Evolutionary conservation across 1,284 basidiomycete species (phyloP).

Genomic region (Fistulinella staudtii): DNA sequence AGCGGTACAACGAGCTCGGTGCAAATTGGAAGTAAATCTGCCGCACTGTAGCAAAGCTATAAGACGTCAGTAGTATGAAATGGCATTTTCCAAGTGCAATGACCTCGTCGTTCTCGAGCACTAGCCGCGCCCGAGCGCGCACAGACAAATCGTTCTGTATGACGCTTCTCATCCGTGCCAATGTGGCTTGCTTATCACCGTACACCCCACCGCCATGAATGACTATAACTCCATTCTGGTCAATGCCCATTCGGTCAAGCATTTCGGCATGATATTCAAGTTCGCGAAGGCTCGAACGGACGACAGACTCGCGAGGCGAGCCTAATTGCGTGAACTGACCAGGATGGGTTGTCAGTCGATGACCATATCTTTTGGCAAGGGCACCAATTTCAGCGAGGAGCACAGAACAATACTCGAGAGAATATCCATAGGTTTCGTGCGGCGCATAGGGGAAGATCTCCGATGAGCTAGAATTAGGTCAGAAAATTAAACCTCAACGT

Average conservation of each 20-base stretch:
- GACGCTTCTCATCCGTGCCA: constrained; percentile 71
- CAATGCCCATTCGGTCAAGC: constrained; percentile 79
- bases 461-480: constrained; percentile 47
- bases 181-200: constrained; percentile 69
- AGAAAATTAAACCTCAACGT: neutral
- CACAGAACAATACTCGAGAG: constrained; percentile 52
- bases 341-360: constrained; percentile 84
- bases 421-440: constrained; percentile 77
- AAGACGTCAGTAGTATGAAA: neutral
- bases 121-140: constrained; percentile 68
- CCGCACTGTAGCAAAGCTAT: constrained; percentile 83
- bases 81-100: constrained; percentile 2
- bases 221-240: constrained; percentile 74
- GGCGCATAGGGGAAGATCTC: constrained; percentile 93
- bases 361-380: constrained; percentile 73
- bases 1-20: constrained; percentile 80
- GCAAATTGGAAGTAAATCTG: constrained; percentile 81
- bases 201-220: constrained; percentile 82
- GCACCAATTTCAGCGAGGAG: constrained; percentile 58
- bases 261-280: constrained; percentile 83
- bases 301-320: constrained; percentile 69
- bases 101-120: constrained; percentile 91
- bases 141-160: constrained; percentile 57
- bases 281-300: constrained; percentile 74
- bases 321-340: constrained; percentile 87